phyloP scores from a whole-genome alignment of 2,329 filamentous ascomycete genomes.

The Lecanoromycetidae sp. region DNA sequence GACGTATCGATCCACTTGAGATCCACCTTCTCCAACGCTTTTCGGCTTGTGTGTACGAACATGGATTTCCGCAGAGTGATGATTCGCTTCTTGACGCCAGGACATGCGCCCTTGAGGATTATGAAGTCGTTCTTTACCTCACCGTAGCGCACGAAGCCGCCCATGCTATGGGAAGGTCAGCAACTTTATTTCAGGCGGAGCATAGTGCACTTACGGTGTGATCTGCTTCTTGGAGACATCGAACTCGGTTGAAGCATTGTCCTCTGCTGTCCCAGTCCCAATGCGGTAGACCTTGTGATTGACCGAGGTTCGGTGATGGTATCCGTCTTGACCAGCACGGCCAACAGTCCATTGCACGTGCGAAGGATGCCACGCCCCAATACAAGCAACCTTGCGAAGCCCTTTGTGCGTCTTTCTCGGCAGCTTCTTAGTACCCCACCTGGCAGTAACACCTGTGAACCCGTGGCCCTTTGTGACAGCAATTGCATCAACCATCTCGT shows the following conservation, averaged over 20 bases:
- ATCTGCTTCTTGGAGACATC: constrained; percentile 99
- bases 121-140: constrained; percentile 99
- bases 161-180: constrained; percentile 73
- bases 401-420: constrained; percentile 99
- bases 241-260: constrained; percentile 86
- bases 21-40: constrained; percentile 95
- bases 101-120: constrained; percentile 94
- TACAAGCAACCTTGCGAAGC: constrained; percentile 99
- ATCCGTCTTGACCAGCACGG: constrained; percentile 98
- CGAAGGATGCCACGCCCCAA: constrained; percentile 99
- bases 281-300: constrained; percentile 99
- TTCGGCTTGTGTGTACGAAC: constrained; percentile 91
- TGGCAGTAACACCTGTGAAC: constrained; percentile 89
- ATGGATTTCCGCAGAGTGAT: constrained; percentile 98
- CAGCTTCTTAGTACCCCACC: constrained; percentile 99
- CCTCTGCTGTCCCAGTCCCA: constrained; percentile 80
- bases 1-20: constrained; percentile 99
- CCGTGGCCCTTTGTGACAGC: constrained; percentile 99
- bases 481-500: constrained; percentile 99
- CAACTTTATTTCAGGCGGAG: too few species aligned
- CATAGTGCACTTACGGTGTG: constrained; percentile 69
- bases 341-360: constrained; percentile 99
- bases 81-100: constrained; percentile 98
- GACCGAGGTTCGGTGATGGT: constrained; percentile 99
- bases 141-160: constrained; percentile 98